Conservation (phyloP, 768 basidiomycete genomes). For the Ramaria rubella region DNA sequence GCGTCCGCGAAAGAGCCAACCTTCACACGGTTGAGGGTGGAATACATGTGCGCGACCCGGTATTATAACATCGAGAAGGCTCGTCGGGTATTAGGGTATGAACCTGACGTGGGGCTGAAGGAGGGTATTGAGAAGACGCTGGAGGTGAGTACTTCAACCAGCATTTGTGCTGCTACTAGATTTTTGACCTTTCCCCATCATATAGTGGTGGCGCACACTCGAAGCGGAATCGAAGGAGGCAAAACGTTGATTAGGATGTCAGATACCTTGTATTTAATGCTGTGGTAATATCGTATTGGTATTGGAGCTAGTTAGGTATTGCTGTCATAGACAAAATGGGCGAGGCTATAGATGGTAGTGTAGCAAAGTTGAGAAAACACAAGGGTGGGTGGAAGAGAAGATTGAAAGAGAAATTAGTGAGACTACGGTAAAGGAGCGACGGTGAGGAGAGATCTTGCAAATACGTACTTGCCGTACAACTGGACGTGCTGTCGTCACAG, state of each 20-base stretch:
- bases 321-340: background rate
- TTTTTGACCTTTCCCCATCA: too few relatives aligned
- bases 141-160: slow-evolving; percentile 44
- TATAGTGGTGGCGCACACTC: background rate
- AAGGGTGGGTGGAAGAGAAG: too few relatives aligned
- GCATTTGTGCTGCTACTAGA: background rate
- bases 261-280: background rate
- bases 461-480: too few relatives aligned
- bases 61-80: slow-evolving; percentile 97
- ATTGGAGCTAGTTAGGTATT: background rate
- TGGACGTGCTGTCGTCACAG: too few relatives aligned
- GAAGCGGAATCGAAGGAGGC: too few relatives aligned
- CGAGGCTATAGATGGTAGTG: background rate
- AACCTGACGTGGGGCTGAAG: slow-evolving; percentile 81
- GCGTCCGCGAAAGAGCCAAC: slow-evolving; percentile 72
- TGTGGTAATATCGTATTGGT: too few relatives aligned
- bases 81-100: slow-evolving; percentile 84
- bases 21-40: slow-evolving; percentile 81
- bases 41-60: slow-evolving; percentile 68
- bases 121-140: slow-evolving; percentile 80
- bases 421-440: too few relatives aligned
- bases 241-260: background rate
- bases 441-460: too few relatives aligned
- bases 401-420: too few relatives aligned
- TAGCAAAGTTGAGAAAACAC: background rate